Base-by-base conservation (phyloP, 179 eudicot genomes). In the Drosera spatulata region DNA sequence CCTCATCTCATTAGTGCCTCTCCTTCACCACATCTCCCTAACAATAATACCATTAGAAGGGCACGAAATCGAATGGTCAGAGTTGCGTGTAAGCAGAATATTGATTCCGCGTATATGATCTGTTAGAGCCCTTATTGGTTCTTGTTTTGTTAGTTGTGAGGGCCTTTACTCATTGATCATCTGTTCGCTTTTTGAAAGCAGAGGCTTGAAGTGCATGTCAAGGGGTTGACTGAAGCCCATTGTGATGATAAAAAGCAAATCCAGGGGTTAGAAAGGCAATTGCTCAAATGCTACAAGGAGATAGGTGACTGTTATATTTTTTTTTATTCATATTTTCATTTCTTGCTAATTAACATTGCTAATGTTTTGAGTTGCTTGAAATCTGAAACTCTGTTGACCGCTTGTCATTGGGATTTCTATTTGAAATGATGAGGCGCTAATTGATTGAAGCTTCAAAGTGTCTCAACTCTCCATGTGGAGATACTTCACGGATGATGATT, bases 121-220 rank as follows among this genome's bases (percentile, higher is more conserved):
- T 22, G 33, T 22, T 22, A 22, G 33, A 22, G 33, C 33, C 54
- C 43, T 13, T 44, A n/a, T 55, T 4, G 41, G 58, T 58, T 55
- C 43, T 56, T 4, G 37, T 57, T 47, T 62, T 53, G 64, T 58
- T 13, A 55, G 39, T 10, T 5, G 13, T 9, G 40, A 7, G 48
- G 9, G 33, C 11, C 52, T 14, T 61, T 51, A 15, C 42, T 14
- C 55, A 46, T 51, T 50, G 48, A 22, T 61, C 33, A 50, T n/a
- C 39, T 50, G 11, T 53, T 58, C 14, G 50, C 62, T 69, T 63
- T 39, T 56, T 67, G 68, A 53, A 38, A 73, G 77, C 81, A 88
- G 96, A 80, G 68, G 58, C 60, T 88, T 61, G 90, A 83, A 62
- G 47, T 70, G 57, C 90, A 88, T 71, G 86, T 79, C 52, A 78